These are phyloP conservation scores for Beta lomatogona DNA, from an alignment of 179 eudicot species.

Conservation along the genomic window DNA sequence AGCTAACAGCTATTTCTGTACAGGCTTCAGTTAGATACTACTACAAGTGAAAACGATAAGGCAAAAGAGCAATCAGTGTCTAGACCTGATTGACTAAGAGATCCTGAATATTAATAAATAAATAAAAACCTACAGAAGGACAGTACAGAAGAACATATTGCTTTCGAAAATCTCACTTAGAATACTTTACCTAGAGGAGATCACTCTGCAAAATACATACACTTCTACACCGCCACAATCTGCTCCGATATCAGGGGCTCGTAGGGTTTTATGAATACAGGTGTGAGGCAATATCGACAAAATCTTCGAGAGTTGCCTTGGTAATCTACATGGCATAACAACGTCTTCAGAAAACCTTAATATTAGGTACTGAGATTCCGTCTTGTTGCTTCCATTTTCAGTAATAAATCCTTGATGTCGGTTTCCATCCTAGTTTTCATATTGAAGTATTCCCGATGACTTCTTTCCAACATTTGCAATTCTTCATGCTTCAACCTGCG, in stretches of 20 bases:
- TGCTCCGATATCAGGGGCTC: conserved; percentile 6
- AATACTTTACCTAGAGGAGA: conserved; percentile 5
- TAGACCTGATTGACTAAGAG: neutral
- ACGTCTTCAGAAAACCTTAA: neutral
- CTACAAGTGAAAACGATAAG: neutral
- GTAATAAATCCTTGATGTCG: conserved; percentile 76
- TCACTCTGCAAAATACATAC: conserved; percentile 15
- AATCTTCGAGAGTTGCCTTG: conserved; percentile 7
- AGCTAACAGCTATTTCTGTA: conserved; percentile 15
- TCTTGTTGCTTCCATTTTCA: conserved; percentile 87
- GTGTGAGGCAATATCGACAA: neutral
- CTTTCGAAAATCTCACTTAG: conserved; percentile 12
- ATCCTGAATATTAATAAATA: neutral
- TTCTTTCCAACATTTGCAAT: conserved; percentile 65
- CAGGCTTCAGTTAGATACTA: conserved; percentile 6
- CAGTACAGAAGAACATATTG: conserved; percentile 12
- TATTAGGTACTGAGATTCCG: conserved; percentile 43
- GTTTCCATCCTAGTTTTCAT: conserved; percentile 93
- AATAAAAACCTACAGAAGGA: conserved; percentile 14
- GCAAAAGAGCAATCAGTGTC: neutral
- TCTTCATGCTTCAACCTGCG: conserved; percentile 71
- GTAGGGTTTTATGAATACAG: conserved; percentile 1
- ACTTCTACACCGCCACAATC: neutral
- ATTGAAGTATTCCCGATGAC: conserved; percentile 71
- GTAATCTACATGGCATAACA: neutral